These are phyloP conservation scores for Pecoramyces ruminantium DNA, from an alignment of 192 early-diverging fungal genomes.

Conservation along the genomic window DNA sequence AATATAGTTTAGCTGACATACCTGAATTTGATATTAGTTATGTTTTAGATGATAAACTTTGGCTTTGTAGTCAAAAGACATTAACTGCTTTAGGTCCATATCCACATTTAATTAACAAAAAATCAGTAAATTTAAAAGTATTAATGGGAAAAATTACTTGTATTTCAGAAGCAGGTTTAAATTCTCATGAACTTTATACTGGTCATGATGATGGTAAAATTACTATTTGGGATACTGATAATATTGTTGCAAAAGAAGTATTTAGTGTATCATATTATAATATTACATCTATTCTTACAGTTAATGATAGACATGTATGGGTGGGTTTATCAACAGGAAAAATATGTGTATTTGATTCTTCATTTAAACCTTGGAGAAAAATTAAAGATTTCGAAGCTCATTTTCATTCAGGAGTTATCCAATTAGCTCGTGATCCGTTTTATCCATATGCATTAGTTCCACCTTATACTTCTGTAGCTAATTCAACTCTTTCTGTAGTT, in stretches of 20 bases:
- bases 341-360: constrained; percentile 51
- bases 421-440: constrained; percentile 34
- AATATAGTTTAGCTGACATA: not conserved
- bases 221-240: constrained; percentile 41
- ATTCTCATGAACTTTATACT: constrained; percentile 25
- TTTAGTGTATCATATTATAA: constrained; percentile 44
- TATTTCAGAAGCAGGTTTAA: not conserved
- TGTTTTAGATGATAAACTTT: not conserved
- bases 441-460: constrained; percentile 14
- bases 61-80: not conserved
- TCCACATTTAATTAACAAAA: not conserved
- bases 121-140: not conserved
- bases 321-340: constrained; percentile 59
- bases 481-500: constrained; percentile 10
- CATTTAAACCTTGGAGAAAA: constrained; percentile 26
- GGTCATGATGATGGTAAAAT: constrained; percentile 71
- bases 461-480: constrained; percentile 7
- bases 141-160: not conserved
- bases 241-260: constrained; percentile 19
- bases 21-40: not conserved
- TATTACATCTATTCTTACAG: constrained; percentile 39
- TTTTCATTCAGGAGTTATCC: constrained; percentile 20
- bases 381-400: constrained; percentile 55
- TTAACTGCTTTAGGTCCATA: not conserved
- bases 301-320: constrained; percentile 53